These are phyloP conservation scores for Cordyceps pruinosa DNA, from an alignment of 2,329 filamentous ascomycete genomes.

Conservation along the genomic window DNA sequence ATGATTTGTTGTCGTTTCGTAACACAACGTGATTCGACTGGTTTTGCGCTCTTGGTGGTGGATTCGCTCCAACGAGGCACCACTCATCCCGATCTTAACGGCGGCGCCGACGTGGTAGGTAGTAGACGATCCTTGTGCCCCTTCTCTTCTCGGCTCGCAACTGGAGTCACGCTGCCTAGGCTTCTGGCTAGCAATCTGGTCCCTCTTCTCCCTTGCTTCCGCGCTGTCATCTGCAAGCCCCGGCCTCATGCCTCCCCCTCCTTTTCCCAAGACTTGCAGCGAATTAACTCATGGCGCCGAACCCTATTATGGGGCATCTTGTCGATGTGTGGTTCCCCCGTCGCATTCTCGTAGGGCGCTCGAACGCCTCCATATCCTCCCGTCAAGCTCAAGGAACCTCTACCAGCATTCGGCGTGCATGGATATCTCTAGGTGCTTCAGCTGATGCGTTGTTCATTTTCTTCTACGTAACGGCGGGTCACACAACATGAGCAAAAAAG, in stretches of 20 bases:
- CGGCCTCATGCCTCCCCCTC: background rate
- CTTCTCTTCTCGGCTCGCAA: background rate
- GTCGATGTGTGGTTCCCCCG: background rate
- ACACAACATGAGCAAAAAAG: background rate
- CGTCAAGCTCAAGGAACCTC: background rate
- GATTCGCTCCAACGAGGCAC: background rate
- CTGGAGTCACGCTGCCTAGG: no score
- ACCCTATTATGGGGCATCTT: background rate
- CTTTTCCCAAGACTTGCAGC: background rate
- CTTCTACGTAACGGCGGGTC: background rate
- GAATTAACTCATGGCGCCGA: background rate
- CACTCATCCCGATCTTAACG: background rate
- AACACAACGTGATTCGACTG: background rate
- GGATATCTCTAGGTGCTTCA: background rate
- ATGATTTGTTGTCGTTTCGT: background rate
- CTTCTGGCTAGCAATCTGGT: background rate
- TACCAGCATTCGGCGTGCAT: background rate
- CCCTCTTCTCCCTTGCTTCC: conserved; percentile 3
- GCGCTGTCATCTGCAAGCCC: background rate
- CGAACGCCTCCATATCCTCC: background rate
- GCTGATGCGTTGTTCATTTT: background rate
- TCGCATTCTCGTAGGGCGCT: background rate
- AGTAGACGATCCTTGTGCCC: background rate
- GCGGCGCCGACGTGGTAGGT: background rate
- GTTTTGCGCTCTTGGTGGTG: background rate